A percentile compares a stretch with the other conserved stretches of the same genome.
phyloP scores from a whole-genome alignment of 2,329 filamentous ascomycete genomes.

The Chaetomium sp. region DNA sequence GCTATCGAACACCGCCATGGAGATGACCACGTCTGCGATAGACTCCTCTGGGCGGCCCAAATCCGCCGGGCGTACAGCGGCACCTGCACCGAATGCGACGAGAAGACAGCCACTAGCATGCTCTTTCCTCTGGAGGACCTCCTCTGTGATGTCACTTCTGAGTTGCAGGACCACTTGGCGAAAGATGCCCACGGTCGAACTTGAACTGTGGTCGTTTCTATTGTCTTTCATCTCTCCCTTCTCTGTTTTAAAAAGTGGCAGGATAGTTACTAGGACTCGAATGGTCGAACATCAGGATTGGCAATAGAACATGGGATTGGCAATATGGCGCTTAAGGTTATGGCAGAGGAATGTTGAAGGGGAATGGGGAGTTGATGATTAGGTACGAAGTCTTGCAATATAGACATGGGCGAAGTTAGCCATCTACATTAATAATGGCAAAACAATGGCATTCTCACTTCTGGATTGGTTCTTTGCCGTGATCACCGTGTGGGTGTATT shows the following conservation, averaged over 20 bases:
- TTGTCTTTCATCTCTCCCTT: no score
- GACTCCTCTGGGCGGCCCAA: background rate
- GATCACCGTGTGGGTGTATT: background rate
- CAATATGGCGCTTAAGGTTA: no score
- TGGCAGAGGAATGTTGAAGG: no score
- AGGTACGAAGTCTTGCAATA: background rate
- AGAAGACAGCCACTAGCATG: constrained; percentile 17
- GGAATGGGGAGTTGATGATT: no score
- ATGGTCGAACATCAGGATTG: background rate
- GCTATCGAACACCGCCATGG: background rate
- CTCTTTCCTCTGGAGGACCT: constrained; percentile 23
- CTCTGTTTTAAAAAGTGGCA: background rate
- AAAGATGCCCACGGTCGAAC: background rate
- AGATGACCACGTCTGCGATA: background rate
- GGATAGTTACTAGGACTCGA: background rate
- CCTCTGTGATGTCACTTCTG: constrained; percentile 14
- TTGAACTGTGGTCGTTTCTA: background rate
- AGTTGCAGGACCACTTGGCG: constrained; percentile 12
- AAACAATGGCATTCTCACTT: background rate
- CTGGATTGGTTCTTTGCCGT: background rate
- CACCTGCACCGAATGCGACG: constrained; percentile 16
- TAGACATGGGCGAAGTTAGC: background rate
- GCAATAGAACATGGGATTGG: background rate
- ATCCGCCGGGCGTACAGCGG: constrained; percentile 14
- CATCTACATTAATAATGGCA: background rate